These are phyloP conservation scores for Acrocalymma vagum DNA, from an alignment of 2,329 filamentous ascomycete genomes.

Conservation along the genomic window DNA sequence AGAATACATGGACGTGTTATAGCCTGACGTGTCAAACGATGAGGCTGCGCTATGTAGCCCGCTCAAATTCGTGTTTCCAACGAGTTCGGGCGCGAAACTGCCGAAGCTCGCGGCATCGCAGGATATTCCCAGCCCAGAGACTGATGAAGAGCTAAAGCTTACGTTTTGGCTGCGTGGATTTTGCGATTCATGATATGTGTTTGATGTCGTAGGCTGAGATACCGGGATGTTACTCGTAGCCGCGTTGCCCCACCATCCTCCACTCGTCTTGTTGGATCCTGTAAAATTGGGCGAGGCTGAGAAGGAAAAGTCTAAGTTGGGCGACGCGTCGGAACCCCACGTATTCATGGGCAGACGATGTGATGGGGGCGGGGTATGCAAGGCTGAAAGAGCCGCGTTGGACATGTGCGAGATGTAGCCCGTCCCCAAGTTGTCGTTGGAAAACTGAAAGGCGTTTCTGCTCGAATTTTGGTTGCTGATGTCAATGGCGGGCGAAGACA, in stretches of 20 bases:
- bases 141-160: slow-evolving; percentile 13
- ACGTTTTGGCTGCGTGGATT: slow-evolving; percentile 27
- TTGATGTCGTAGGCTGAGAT: slow-evolving; percentile 19
- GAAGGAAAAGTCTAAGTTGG: slow-evolving; percentile 39
- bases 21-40: slow-evolving; percentile 24
- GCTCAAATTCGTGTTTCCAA: slow-evolving; percentile 1
- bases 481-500: slow-evolving; percentile 40
- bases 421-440: slow-evolving; percentile 27
- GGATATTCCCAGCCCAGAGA: slow-evolving; percentile 41
- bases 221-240: slow-evolving; percentile 17
- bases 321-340: slow-evolving; percentile 39
- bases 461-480: slow-evolving; percentile 19
- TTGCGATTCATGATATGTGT: slow-evolving; percentile 27
- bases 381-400: slow-evolving; percentile 45
- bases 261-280: slow-evolving; percentile 24
- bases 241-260: slow-evolving; percentile 43
- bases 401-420: slow-evolving; percentile 21
- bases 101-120: slow-evolving; percentile 36
- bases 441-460: slow-evolving; percentile 33
- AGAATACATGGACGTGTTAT: slow-evolving; percentile 24
- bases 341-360: slow-evolving; percentile 35
- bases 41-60: slow-evolving; percentile 17
- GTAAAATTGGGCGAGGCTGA: slow-evolving; percentile 41
- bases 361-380: slow-evolving; percentile 46
- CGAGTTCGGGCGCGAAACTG: slow-evolving; percentile 21